Conservation (phyloP, 208 protist genomes). For the Borovskyia barvae region DNA sequence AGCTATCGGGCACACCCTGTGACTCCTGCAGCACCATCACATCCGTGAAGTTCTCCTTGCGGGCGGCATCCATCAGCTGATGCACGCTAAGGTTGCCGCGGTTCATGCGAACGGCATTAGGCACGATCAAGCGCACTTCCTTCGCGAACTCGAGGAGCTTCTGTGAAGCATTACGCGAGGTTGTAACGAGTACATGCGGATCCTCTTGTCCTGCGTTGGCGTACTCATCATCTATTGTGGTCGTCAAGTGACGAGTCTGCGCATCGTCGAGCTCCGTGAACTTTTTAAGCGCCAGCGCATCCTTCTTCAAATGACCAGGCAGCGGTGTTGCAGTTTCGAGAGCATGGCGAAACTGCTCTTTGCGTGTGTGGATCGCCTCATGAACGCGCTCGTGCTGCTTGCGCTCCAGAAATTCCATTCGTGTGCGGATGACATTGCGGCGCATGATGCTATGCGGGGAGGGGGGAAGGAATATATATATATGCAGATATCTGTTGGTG, state of each 20-base stretch:
- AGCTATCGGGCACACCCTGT: slow-evolving; percentile 96
- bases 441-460: slow-evolving; percentile 43
- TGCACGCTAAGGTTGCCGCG: slow-evolving; percentile 94
- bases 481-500: not conserved
- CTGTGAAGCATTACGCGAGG: slow-evolving; percentile 95
- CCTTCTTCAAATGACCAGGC: slow-evolving; percentile 84
- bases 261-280: slow-evolving; percentile 89
- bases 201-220: slow-evolving; percentile 94
- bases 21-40: slow-evolving; percentile 98
- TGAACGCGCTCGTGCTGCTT: slow-evolving; percentile 84
- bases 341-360: slow-evolving; percentile 84
- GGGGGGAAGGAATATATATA: not conserved
- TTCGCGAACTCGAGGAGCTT: slow-evolving; percentile 98
- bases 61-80: slow-evolving; percentile 94
- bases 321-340: slow-evolving; percentile 73
- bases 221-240: slow-evolving; percentile 97
- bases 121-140: slow-evolving; percentile 98
- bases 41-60: slow-evolving; percentile 95
- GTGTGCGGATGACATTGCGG: slow-evolving; percentile 73
- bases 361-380: slow-evolving; percentile 65
- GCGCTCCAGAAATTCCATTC: slow-evolving; percentile 88
- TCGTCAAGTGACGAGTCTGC: slow-evolving; percentile 54
- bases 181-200: slow-evolving; percentile 99
- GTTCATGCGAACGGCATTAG: slow-evolving; percentile 98
- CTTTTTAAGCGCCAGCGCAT: slow-evolving; percentile 84